A percentile compares a stretch with the other conserved stretches of the same genome.
phyloP scores from a whole-genome alignment of 441 rosid genomes.

The Kokia cookei region DNA sequence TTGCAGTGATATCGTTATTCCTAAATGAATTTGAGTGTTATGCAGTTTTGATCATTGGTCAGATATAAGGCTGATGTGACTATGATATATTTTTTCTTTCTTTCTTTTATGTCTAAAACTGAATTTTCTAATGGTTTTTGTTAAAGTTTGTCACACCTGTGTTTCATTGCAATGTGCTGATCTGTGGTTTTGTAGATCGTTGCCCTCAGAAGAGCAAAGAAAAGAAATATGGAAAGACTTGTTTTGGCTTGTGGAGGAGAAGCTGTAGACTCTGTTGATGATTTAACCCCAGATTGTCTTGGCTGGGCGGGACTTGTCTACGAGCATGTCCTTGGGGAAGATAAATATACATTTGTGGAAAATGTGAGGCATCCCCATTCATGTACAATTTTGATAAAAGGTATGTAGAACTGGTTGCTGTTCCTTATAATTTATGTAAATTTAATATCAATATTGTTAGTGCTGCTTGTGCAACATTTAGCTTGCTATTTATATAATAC shows the following conservation, averaged over 20 bases:
- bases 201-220: conserved; percentile 96
- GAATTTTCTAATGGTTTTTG: neutral
- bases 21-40: neutral
- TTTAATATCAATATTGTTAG: neutral
- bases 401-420: conserved; percentile 21
- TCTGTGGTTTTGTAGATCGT: conserved; percentile 48
- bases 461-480: neutral
- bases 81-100: neutral
- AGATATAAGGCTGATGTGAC: neutral
- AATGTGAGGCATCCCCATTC: conserved; percentile 86
- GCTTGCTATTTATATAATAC: neutral
- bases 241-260: conserved; percentile 97
- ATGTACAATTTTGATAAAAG: conserved; percentile 88
- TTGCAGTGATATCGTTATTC: neutral
- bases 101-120: neutral
- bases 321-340: conserved; percentile 93
- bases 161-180: neutral
- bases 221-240: conserved; percentile 96
- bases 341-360: conserved; percentile 91
- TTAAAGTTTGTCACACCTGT: neutral
- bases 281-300: conserved; percentile 26
- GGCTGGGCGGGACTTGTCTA: conserved; percentile 91
- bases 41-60: neutral
- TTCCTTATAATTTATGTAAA: neutral
- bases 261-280: conserved; percentile 89